Evolutionary conservation across 2,329 filamentous ascomycete genomes (phyloP), one percentile per base, ranked within the genome.

Genomic region (Mollisiaceae sp.): DNA sequence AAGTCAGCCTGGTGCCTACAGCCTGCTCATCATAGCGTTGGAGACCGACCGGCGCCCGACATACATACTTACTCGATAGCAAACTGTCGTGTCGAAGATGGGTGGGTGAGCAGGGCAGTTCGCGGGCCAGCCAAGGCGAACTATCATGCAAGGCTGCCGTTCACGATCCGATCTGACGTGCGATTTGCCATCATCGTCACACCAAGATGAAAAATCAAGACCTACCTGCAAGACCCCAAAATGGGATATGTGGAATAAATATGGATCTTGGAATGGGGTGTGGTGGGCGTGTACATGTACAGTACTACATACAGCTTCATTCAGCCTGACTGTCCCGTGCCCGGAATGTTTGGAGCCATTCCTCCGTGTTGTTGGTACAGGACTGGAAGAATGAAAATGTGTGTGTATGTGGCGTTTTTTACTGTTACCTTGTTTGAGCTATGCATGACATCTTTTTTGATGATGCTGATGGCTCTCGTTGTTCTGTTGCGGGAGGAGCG

Each of bases 1-100:
- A 47, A 47, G 43, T 47, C 43, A 18, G 43, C 43, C 43, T 47
- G 43, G 20, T 47, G 43, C 43, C 43, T 47, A 47, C 43, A 47
- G 43, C 43, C 43, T 47, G 43, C 15, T n/a, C 22, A n/a, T 50
- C 45, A 50, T 9, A 4, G 8, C 8, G 43, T 47, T 20, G 20
- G 12, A 18, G 27, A 32, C 27, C 27, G 12, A n/a, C 41, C 11
- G 20, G 12, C 45, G 45, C 20, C 45, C 45, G 45, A 50, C 8
- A 11, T n/a, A n/a, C n/a, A n/a, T n/a, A n/a, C n/a, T n/a, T n/a
- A n/a, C n/a, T n/a, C n/a, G n/a, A n/a, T 24, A 22, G 15, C n/a
- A 27, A 22, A 8, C 8, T 20, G 5, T n/a, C 8, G 3, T 20
- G 5, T n/a, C 8, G 3, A 47, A n/a, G 1, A 18, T 8, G 8